Percentiles rank a stretch among this genome's conserved stretches.
phyloP scores from a whole-genome alignment of 106 monocot genomes.

The Platanthera guangdongensis region DNA sequence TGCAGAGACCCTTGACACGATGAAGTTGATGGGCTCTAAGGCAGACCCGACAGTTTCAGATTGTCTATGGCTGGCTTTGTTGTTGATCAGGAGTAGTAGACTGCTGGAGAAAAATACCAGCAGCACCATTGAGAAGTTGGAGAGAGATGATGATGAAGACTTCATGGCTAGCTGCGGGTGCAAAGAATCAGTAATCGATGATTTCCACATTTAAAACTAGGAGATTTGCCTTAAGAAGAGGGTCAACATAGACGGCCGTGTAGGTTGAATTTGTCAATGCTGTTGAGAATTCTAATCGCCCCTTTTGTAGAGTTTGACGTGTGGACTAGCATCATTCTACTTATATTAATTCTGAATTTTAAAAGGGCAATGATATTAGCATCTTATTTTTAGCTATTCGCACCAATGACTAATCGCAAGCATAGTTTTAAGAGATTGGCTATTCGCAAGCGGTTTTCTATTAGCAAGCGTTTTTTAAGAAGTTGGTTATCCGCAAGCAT shows the following conservation, averaged over 20 bases:
- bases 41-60: neutral
- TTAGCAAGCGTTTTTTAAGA: no score
- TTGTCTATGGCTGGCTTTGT: neutral
- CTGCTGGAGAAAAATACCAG: constrained; percentile 6
- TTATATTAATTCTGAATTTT: no score
- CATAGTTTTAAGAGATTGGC: no score
- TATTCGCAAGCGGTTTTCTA: no score
- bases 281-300: neutral
- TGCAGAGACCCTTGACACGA: neutral
- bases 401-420: no score
- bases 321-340: no score
- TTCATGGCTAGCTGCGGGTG: neutral
- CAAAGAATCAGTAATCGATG: neutral
- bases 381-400: no score
- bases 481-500: no score
- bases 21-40: constrained; percentile 6
- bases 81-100: neutral
- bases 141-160: neutral
- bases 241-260: neutral
- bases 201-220: neutral
- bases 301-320: no score
- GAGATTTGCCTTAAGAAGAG: neutral
- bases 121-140: neutral
- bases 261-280: neutral
- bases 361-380: no score